phyloP scores from a whole-genome alignment of 2,329 filamentous ascomycete species.

The Fusarium solani-melongenae region DNA sequence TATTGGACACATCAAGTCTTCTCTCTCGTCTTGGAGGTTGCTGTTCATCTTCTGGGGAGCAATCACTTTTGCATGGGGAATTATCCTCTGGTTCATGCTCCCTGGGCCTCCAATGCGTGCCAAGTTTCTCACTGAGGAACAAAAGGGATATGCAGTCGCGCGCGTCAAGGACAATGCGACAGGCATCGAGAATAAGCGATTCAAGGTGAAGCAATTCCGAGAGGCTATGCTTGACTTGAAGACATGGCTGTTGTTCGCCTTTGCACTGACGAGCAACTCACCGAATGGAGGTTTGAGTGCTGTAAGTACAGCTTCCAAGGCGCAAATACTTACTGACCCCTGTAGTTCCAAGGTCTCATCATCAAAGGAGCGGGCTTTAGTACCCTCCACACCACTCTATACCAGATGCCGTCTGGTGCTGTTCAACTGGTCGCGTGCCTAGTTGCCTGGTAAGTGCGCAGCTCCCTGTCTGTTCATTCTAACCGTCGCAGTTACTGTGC shows the following conservation, averaged over 20 bases:
- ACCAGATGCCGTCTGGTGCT: constrained; percentile 35
- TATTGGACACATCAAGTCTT: constrained; percentile 30
- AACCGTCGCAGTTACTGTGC: constrained; percentile 16
- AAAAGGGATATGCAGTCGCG: constrained; percentile 61
- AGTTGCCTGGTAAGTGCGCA: constrained; percentile 26
- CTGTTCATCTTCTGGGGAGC: constrained; percentile 37
- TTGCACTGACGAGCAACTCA: constrained; percentile 62
- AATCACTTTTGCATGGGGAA: constrained; percentile 58
- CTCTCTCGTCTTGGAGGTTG: constrained; percentile 16
- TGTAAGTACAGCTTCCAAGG: not conserved
- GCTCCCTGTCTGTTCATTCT: not conserved
- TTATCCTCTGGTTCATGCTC: constrained; percentile 63
- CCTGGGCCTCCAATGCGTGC: constrained; percentile 64
- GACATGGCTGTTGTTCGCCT: constrained; percentile 68
- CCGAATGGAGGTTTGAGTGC: constrained; percentile 62
- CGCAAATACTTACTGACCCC: constrained; percentile 12
- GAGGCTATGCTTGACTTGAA: constrained; percentile 65
- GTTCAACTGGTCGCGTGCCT: constrained; percentile 28
- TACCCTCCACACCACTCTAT: constrained; percentile 21
- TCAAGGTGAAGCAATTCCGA: constrained; percentile 59
- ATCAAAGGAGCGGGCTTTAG: constrained; percentile 38
- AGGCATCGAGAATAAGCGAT: constrained; percentile 61
- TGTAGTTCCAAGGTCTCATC: constrained; percentile 38
- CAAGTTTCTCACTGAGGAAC: constrained; percentile 57
- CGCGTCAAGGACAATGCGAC: constrained; percentile 63